Conservation (phyloP, 495 filamentous ascomycete species). For the Penicillium manginii region DNA sequence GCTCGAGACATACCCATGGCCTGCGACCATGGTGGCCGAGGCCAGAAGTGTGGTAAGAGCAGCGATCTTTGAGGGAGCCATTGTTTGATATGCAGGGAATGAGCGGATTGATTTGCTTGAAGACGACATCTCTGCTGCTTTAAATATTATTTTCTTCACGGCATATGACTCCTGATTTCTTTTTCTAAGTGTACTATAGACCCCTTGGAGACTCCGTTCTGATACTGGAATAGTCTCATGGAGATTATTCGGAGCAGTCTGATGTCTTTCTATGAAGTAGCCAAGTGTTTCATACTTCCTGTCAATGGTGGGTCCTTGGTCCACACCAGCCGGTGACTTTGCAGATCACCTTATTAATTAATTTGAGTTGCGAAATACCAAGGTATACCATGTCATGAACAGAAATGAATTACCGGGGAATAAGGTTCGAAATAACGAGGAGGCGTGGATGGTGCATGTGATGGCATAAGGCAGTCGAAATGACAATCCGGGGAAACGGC, state of each 20-base stretch:
- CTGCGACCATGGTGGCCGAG: constrained; percentile 56
- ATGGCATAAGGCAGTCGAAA: not conserved
- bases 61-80: constrained; percentile 47
- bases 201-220: constrained; percentile 18
- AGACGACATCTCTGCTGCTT: not conserved
- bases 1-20: constrained; percentile 64
- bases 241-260: constrained; percentile 7
- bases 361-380: too few relatives aligned
- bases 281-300: constrained; percentile 11
- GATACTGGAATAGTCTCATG: constrained; percentile 21
- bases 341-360: not conserved
- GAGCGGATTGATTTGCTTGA: not conserved
- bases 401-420: not conserved
- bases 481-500: constrained; percentile 11
- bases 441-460: not conserved
- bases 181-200: not conserved
- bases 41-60: constrained; percentile 52
- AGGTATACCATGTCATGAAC: too few relatives aligned
- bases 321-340: constrained; percentile 2
- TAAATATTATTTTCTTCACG: not conserved
- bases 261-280: not conserved
- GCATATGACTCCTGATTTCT: not conserved
- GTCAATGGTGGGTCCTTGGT: constrained; percentile 7
- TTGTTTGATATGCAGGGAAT: constrained; percentile 18
- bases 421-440: not conserved